Evolutionary conservation across 2,329 filamentous ascomycete genomes (phyloP).

Genomic region (Penicillium sp.): DNA sequence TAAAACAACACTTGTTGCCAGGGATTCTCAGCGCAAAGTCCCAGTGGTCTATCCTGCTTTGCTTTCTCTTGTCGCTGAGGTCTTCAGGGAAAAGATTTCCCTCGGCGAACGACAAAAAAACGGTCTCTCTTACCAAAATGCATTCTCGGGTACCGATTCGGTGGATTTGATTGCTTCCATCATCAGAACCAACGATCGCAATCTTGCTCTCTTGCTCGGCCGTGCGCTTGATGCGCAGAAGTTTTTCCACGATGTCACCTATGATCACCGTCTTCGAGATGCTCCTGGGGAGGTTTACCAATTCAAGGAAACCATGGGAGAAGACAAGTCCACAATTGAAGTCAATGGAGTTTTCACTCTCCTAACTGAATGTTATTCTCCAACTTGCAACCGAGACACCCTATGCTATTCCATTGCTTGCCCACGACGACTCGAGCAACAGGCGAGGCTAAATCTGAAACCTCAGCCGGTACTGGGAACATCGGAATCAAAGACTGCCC

Average conservation of each 20-base stretch:
- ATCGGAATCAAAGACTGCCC: slow-evolving; percentile 66
- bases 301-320: slow-evolving; percentile 84
- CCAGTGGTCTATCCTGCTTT: slow-evolving; percentile 92
- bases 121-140: slow-evolving; percentile 93
- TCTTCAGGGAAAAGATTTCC: slow-evolving; percentile 84
- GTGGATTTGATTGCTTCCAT: slow-evolving; percentile 96
- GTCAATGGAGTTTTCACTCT: slow-evolving; percentile 97
- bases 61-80: slow-evolving; percentile 87
- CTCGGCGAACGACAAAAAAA: slow-evolving; percentile 92
- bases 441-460: slow-evolving; percentile 89
- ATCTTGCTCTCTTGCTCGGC: slow-evolving; percentile 85
- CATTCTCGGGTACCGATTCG: slow-evolving; percentile 92
- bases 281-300: slow-evolving; percentile 95
- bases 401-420: slow-evolving; percentile 98
- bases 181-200: slow-evolving; percentile 94
- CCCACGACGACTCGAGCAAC: slow-evolving; percentile 87
- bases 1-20: slow-evolving; percentile 56
- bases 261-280: slow-evolving; percentile 91
- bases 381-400: slow-evolving; percentile 91
- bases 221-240: slow-evolving; percentile 95
- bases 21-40: slow-evolving; percentile 65
- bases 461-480: slow-evolving; percentile 81
- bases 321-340: slow-evolving; percentile 66
- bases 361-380: slow-evolving; percentile 95
- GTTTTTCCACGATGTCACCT: slow-evolving; percentile 98